These are phyloP conservation scores for Populus ilicifolia DNA, from an alignment of 345 rosid species.

Conservation along the genomic window DNA sequence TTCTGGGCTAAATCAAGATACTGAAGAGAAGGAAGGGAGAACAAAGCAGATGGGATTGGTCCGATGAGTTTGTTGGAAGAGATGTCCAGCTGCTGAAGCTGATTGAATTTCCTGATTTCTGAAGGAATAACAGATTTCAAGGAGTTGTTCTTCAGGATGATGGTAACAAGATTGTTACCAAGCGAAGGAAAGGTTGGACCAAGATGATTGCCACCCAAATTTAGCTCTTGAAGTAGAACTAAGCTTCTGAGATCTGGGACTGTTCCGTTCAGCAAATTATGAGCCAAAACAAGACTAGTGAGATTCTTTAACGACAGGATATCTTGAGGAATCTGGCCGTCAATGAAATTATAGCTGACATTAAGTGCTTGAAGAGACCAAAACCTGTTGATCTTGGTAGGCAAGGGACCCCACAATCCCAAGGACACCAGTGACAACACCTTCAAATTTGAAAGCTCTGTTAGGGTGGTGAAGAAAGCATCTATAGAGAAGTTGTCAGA, in stretches of 20 bases:
- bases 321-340: slow-evolving; percentile 52
- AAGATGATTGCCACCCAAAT: slow-evolving; percentile 52
- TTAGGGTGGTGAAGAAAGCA: slow-evolving; percentile 59
- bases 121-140: slow-evolving; percentile 58
- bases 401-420: slow-evolving; percentile 75
- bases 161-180: slow-evolving; percentile 36
- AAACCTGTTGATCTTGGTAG: slow-evolving; percentile 51
- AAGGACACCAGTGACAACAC: slow-evolving; percentile 61
- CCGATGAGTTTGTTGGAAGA: slow-evolving; percentile 58
- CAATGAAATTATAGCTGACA: slow-evolving; percentile 69
- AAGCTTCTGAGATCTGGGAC: slow-evolving; percentile 57
- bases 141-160: slow-evolving; percentile 54
- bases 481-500: slow-evolving; percentile 54
- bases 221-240: slow-evolving; percentile 44
- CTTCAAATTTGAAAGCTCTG: slow-evolving; percentile 59
- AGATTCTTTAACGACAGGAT: slow-evolving; percentile 48
- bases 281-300: slow-evolving; percentile 51
- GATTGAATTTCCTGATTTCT: slow-evolving; percentile 36
- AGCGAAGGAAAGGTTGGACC: slow-evolving; percentile 68
- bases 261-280: slow-evolving; percentile 59
- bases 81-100: slow-evolving; percentile 55
- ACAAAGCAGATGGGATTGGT: slow-evolving; percentile 51
- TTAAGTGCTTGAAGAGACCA: slow-evolving; percentile 52
- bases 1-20: slow-evolving; percentile 50
- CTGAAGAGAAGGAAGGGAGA: slow-evolving; percentile 57